Conservation (phyloP, 2,329 filamentous ascomycete species). For the Furcasterigmium sp. region DNA sequence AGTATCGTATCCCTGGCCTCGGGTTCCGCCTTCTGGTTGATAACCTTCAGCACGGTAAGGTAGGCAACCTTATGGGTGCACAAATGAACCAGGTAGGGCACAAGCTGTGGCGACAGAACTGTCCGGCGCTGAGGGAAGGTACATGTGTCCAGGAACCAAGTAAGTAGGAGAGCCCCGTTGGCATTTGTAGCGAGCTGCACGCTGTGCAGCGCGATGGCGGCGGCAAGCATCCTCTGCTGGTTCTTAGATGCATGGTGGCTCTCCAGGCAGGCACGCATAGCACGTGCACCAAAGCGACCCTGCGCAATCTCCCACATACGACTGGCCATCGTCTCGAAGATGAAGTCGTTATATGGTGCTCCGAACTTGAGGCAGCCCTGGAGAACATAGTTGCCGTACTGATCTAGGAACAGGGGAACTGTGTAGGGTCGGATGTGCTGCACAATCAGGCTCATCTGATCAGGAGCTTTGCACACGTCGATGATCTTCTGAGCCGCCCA, state of each 20-base stretch:
- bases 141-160: slow-evolving; percentile 98
- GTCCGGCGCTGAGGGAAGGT: slow-evolving; percentile 89
- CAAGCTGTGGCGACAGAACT: slow-evolving; percentile 84
- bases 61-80: slow-evolving; percentile 99
- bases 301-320: slow-evolving; percentile 91
- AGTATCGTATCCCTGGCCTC: slow-evolving; percentile 88
- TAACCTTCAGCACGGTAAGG: slow-evolving; percentile 92
- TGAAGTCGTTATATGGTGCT: slow-evolving; percentile 85
- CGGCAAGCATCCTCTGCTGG: slow-evolving; percentile 91
- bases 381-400: slow-evolving; percentile 97
- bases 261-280: slow-evolving; percentile 94
- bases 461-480: slow-evolving; percentile 81
- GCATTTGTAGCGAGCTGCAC: slow-evolving; percentile 94
- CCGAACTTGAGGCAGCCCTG: slow-evolving; percentile 95
- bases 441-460: slow-evolving; percentile 80
- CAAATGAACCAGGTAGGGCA: slow-evolving; percentile 87
- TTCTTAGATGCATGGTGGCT: slow-evolving; percentile 94
- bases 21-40: slow-evolving; percentile 93
- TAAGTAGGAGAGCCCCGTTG: slow-evolving; percentile 88
- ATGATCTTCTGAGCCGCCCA: slow-evolving; percentile 99
- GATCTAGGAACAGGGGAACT: slow-evolving; percentile 88
- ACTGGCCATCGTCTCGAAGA: slow-evolving; percentile 95
- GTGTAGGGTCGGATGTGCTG: slow-evolving; percentile 81
- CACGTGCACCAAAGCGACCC: slow-evolving; percentile 88
- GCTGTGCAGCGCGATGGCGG: slow-evolving; percentile 91